Evolutionary conservation across 2,329 filamentous ascomycete genomes (phyloP), one percentile per base, ranked within the genome.

Genomic region (Myriosclerotinia duriaeana): DNA sequence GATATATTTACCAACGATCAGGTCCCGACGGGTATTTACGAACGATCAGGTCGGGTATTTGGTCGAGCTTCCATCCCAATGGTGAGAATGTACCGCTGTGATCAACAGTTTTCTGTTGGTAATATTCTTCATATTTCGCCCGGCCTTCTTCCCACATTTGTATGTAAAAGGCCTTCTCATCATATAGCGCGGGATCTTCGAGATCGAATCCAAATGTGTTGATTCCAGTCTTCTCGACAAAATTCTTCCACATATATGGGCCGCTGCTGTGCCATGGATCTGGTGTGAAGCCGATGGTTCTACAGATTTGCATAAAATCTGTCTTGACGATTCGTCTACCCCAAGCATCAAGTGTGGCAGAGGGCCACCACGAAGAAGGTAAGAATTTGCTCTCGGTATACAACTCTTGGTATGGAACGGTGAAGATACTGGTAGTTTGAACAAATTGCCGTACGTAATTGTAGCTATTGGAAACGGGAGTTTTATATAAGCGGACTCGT

Each of bases 211-310:
- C 61, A n/a, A 34, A 54, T 30, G 48, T 53, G 52, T 64, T 17
- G 17, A 64, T 64, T n/a, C 48, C 48, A 17, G 61, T 55, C 20
- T 46, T 55, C 15, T 22, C 14, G 12, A 55, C 61, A 55, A 64
- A 64, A 2, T 55, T 14, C 12, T 46, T 55, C 61, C 61, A 64
- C 48, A 64, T 64, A 9, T 64, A 34, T 15, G 61, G 61, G 36
- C 61, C 61, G 11, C 48, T 54, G 5, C 40, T 64, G 3, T 34
- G 7, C 61, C 61, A 64, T 22, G 61, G 50, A 44, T 54, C 61
- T 20, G 61, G 61, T 7, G 1, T 17, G 52, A 55, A 64, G 12
- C 61, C 61, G 17, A 64, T 44, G 2, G 1, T 54, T 7, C 34
- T 36, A 36, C 50, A 54, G 14, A 64, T 20, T 1, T 36, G 12